Conservation (phyloP, 805 yeast genomes). For the Ogataea allantospora region DNA sequence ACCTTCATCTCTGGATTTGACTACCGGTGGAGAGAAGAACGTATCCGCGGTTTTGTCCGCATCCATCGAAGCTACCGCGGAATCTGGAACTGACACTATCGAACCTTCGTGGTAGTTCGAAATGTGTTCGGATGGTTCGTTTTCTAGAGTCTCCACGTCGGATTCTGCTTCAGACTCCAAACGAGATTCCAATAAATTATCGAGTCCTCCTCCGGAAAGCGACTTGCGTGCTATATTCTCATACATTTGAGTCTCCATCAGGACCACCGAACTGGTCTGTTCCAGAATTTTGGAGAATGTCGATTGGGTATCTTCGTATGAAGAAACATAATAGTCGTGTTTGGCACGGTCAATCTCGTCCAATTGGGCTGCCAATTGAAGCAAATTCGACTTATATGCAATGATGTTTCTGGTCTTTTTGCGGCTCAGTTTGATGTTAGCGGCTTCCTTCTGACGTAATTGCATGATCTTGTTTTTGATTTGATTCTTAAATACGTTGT, state of each 20-base stretch:
- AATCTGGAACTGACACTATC: background rate
- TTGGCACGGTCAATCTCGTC: slow-evolving; percentile 77
- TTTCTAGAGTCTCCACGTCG: background rate
- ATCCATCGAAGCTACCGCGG: slow-evolving; percentile 2
- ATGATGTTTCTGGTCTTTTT: slow-evolving; percentile 61
- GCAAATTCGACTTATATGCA: slow-evolving; percentile 64
- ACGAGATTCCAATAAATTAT: slow-evolving; percentile 37
- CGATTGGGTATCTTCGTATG: slow-evolving; percentile 59
- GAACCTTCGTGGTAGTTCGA: too few species aligned
- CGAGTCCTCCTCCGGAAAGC: slow-evolving; percentile 85
- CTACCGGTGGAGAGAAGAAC: slow-evolving; percentile 23
- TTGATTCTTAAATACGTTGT: slow-evolving; percentile 50
- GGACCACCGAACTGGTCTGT: slow-evolving; percentile 60
- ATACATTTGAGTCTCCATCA: slow-evolving; percentile 78
- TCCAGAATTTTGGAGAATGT: slow-evolving; percentile 55
- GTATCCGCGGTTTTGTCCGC: slow-evolving; percentile 20
- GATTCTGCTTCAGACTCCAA: slow-evolving; percentile 6
- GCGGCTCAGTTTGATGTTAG: slow-evolving; percentile 57
- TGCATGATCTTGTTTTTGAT: slow-evolving; percentile 51
- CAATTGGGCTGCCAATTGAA: slow-evolving; percentile 67
- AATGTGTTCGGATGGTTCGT: slow-evolving; percentile 1
- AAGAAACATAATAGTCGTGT: slow-evolving; percentile 67
- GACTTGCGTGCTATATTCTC: slow-evolving; percentile 83
- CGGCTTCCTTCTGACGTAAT: slow-evolving; percentile 59
- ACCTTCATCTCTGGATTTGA: slow-evolving; percentile 12